phyloP scores from a whole-genome alignment of 495 filamentous ascomycete species.

The Pseudomonodictys pantanalensis region DNA sequence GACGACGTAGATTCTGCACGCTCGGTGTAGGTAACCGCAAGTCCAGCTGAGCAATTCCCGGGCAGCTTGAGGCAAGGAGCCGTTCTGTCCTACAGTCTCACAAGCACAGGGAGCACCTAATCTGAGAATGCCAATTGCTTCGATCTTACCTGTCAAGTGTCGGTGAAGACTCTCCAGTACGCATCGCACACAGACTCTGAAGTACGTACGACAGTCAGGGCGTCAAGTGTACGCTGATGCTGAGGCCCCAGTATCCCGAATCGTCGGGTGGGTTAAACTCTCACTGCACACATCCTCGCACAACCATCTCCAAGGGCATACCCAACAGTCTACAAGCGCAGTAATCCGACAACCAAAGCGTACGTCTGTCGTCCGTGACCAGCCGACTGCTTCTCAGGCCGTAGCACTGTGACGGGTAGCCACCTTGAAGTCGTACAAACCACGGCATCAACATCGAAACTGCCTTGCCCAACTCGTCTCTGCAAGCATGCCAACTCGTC shows the following conservation, averaged over 20 bases:
- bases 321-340: neutral
- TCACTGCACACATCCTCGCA: neutral
- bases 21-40: too few relatives aligned
- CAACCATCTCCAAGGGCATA: neutral
- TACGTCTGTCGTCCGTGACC: neutral
- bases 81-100: too few relatives aligned
- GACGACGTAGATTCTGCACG: too few relatives aligned
- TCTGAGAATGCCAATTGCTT: too few relatives aligned
- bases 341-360: neutral
- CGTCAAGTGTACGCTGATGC: neutral
- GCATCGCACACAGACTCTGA: too few relatives aligned
- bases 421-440: neutral
- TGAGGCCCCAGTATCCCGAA: neutral
- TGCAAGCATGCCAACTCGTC: conserved; percentile 13
- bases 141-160: too few relatives aligned
- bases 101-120: too few relatives aligned
- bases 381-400: neutral
- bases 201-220: too few relatives aligned
- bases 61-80: too few relatives aligned
- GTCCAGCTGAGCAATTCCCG: too few relatives aligned
- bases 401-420: neutral
- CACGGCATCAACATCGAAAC: conserved; percentile 1
- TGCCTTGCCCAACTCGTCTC: neutral
- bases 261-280: neutral
- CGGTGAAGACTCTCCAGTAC: too few relatives aligned